These are phyloP conservation scores for Tylopilus rubrobrunneus DNA, from an alignment of 768 basidiomycete species.

Conservation along the genomic window DNA sequence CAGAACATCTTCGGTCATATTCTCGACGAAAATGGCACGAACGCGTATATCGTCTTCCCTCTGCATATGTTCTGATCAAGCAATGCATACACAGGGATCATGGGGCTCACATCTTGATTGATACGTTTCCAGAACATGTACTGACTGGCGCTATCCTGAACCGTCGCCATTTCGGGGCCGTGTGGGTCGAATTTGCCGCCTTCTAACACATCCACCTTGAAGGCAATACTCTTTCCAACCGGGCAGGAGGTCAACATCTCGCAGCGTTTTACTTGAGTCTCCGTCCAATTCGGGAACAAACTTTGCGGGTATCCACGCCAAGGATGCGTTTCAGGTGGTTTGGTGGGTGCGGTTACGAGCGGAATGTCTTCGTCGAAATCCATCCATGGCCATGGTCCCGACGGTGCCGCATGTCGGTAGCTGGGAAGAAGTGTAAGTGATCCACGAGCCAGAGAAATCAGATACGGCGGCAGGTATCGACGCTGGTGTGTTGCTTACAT, in stretches of 20 bases:
- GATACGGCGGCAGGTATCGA: background rate
- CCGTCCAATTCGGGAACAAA: constrained; percentile 32
- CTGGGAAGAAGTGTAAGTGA: constrained; percentile 9
- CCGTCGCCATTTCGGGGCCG: background rate
- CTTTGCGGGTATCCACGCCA: constrained; percentile 32
- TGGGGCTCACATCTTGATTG: no score
- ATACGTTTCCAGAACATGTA: constrained; percentile 39
- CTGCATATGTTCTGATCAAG: no score
- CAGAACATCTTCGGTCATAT: constrained; percentile 46
- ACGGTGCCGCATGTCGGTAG: constrained; percentile 37
- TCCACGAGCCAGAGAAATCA: background rate
- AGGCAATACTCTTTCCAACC: constrained; percentile 12
- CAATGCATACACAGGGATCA: no score
- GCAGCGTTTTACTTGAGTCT: constrained; percentile 28
- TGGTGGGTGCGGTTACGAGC: background rate
- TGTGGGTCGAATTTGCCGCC: constrained; percentile 10
- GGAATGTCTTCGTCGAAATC: constrained; percentile 33
- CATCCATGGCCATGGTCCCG: constrained; percentile 42
- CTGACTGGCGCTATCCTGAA: constrained; percentile 1
- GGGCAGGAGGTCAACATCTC: constrained; percentile 25
- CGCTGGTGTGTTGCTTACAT: constrained; percentile 12
- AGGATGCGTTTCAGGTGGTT: background rate
- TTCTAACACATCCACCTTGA: constrained; percentile 22
- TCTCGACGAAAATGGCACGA: constrained; percentile 48
- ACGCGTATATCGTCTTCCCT: constrained; percentile 38